Percentiles rank a stretch among this genome's conserved stretches.
These are phyloP conservation scores for Calocybe indica DNA, from an alignment of 768 basidiomycete species.

Conservation along the genomic window DNA sequence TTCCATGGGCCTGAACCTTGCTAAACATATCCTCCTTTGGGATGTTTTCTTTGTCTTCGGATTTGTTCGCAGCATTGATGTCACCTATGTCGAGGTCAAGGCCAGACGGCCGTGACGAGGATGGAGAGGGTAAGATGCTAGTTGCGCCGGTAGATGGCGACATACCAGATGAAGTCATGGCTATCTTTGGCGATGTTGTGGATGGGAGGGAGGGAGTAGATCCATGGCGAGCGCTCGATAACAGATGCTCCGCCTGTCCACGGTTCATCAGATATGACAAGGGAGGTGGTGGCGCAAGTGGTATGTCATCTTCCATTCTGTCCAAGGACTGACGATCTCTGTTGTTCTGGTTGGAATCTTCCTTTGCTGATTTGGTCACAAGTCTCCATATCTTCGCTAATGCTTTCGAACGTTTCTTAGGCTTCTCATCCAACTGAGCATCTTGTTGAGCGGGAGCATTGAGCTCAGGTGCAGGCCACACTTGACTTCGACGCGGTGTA, in stretches of 20 bases:
- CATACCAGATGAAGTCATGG: slow-evolving; percentile 52
- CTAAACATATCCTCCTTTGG: neutral
- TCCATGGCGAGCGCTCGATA: slow-evolving; percentile 44
- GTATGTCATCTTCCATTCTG: slow-evolving; percentile 60
- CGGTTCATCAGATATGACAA: slow-evolving; percentile 80
- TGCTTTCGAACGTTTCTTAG: slow-evolving; percentile 76
- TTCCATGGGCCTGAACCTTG: no score
- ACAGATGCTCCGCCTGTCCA: slow-evolving; percentile 39
- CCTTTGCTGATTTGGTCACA: slow-evolving; percentile 56
- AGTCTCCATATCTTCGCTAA: slow-evolving; percentile 78
- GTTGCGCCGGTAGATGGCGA: slow-evolving; percentile 74
- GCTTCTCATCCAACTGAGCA: slow-evolving; percentile 32
- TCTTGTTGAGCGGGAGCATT: slow-evolving; percentile 15
- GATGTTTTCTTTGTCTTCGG: slow-evolving; percentile 37
- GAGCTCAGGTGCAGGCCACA: slow-evolving; percentile 39
- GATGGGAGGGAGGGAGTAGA: slow-evolving; percentile 70
- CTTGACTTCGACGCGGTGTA: slow-evolving; percentile 42
- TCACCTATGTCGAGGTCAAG: slow-evolving; percentile 47
- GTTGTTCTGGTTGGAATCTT: slow-evolving; percentile 20
- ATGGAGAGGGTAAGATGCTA: slow-evolving; percentile 69
- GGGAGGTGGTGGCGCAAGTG: slow-evolving; percentile 86
- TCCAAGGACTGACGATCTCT: slow-evolving; percentile 33
- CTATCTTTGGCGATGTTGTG: slow-evolving; percentile 48
- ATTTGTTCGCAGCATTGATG: slow-evolving; percentile 33
- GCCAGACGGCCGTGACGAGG: slow-evolving; percentile 61